Percentiles rank a stretch among this genome's conserved stretches.
Evolutionary conservation across 1,284 basidiomycete genomes (phyloP).

Genomic region (Grifola frondosa): DNA sequence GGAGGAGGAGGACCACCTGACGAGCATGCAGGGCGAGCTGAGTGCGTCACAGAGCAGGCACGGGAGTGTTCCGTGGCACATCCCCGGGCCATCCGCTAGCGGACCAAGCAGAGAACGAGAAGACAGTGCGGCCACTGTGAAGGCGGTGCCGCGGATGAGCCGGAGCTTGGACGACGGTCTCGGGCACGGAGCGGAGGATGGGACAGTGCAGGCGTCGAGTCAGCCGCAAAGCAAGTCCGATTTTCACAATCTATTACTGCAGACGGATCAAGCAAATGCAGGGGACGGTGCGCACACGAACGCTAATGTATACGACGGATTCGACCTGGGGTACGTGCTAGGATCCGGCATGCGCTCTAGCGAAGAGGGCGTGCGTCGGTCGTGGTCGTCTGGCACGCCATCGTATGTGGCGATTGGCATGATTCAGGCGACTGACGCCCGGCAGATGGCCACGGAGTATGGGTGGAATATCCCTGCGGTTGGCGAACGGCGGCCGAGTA

Average conservation of each 20-base stretch:
- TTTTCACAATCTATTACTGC: constrained; percentile 16
- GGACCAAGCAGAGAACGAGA: constrained; percentile 24
- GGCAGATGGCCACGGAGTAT: constrained; percentile 22
- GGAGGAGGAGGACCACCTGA: constrained; percentile 35
- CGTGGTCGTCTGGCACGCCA: constrained; percentile 34
- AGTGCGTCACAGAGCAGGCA: constrained; percentile 15
- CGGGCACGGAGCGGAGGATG: not conserved
- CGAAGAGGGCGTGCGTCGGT: constrained; percentile 31
- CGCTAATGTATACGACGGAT: constrained; percentile 37
- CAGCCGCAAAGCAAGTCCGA: constrained; percentile 18
- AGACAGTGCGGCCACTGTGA: constrained; percentile 29
- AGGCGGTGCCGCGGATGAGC: constrained; percentile 21
- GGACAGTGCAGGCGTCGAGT: constrained; percentile 13
- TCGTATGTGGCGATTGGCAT: constrained; percentile 35
- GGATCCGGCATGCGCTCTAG: constrained; percentile 14
- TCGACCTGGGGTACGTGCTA: constrained; percentile 47
- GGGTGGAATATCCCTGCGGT: too few relatives aligned
- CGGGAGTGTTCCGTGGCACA: constrained; percentile 28
- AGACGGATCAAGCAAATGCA: too few relatives aligned
- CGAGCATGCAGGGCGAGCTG: constrained; percentile 18
- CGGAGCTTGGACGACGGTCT: constrained; percentile 24
- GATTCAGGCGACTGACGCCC: constrained; percentile 14
- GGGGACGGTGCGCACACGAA: too few relatives aligned
- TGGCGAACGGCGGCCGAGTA: constrained; percentile 47
- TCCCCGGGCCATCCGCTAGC: constrained; percentile 8